Conservation (phyloP, 208 protist genomes). For the Wallacemonas sp. region DNA sequence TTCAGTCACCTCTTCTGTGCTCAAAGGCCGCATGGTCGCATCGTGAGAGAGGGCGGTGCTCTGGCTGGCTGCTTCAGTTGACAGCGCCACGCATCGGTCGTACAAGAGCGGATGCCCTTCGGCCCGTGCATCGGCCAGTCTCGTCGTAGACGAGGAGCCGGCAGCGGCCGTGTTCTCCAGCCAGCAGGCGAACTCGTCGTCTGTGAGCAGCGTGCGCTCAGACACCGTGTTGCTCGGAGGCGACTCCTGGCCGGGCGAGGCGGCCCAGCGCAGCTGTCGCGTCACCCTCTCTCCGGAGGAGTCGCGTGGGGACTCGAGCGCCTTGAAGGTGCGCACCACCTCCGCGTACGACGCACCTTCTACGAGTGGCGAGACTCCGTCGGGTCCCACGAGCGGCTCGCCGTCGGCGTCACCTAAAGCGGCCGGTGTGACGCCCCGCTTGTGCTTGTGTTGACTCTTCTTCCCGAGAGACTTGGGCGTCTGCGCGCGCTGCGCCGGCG, state of each 20-base stretch:
- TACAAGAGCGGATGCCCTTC: neutral
- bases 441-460: neutral
- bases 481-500: neutral
- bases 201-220: no score
- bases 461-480: neutral
- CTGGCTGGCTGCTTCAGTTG: neutral
- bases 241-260: no score
- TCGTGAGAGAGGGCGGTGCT: neutral
- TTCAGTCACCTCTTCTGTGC: neutral
- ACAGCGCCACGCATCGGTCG: neutral
- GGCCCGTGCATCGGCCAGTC: neutral
- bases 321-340: conserved; percentile 4
- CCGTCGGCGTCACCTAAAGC: neutral
- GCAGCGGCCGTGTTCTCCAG: neutral
- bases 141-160: no score
- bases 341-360: conserved; percentile 7
- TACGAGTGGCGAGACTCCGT: neutral
- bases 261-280: conserved; percentile 1
- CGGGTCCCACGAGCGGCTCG: neutral
- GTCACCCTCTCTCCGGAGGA: neutral
- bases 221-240: no score
- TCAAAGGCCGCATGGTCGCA: no score
- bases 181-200: neutral
- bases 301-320: conserved; percentile 1
- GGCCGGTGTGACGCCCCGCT: neutral